Base-by-base conservation (phyloP, 306 rosid species). In the Alnus rubra region DNA sequence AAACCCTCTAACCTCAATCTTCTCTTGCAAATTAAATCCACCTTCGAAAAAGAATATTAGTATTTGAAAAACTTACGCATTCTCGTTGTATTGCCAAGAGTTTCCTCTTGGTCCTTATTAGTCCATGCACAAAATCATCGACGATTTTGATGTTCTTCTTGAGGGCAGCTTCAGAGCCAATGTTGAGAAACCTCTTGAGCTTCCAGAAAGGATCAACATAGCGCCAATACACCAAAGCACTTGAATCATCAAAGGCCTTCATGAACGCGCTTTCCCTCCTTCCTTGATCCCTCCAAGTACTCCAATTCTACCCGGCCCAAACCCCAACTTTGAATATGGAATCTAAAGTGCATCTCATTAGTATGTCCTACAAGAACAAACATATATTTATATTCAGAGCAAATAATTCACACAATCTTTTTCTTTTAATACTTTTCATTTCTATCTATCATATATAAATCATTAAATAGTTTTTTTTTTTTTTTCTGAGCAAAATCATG, bases 281-380 rank as follows among this genome's bases (percentile, higher is more conserved):
- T 88, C 74, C 77, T 89, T 80, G 92, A 83, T 37, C 89, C 89
- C 72, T 89, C 97, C 67, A 89, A 71, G 87, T 92, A 91, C 70
- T 91, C 86, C 84, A 91, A 70, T 23, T 93, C 94, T 15, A 89
- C 86, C 69, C n/a, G n/a, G n/a, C n/a, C 98, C 98, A 76, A 93
- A 93, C 65, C 65, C 94, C 97, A 74, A 93, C 98, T 86, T 91
- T 86, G 92, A 91, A 88, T 78, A 91, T 93, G 19, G 98, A 89
- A 54, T 93, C 94, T 83, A 93, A 75, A 45, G 94, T 76, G 82
- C 86, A 81, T 77, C 91, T 82, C 94, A 91, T 93, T 50, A 88
- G 79, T 28, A 88, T 31, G 65, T 91, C 93, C 98, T 93, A 54
- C 30, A 5, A 53, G 23, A 37, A 45, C 9, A 45, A 45, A 45